Percentiles rank a stretch among this genome's conserved stretches.
phyloP scores from a whole-genome alignment of 495 filamentous ascomycete genomes.

The Letharia columbiana region DNA sequence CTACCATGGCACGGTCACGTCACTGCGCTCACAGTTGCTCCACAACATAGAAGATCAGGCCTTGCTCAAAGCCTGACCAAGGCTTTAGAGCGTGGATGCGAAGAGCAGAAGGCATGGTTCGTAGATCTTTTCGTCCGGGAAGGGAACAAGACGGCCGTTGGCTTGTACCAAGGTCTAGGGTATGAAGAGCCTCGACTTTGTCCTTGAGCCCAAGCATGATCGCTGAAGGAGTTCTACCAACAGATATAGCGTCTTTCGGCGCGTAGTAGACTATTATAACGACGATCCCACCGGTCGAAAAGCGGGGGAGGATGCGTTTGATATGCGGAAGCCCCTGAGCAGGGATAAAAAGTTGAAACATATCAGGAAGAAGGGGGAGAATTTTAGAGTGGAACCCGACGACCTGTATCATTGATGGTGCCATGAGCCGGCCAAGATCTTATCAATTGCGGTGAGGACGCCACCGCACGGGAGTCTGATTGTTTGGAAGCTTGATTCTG shows the following conservation, averaged over 20 bases:
- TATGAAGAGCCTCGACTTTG: constrained; percentile 34
- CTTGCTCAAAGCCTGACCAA: constrained; percentile 72
- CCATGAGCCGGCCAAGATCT: background rate
- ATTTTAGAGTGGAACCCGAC: constrained; percentile 67
- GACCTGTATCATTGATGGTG: constrained; percentile 56
- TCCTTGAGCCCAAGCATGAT: background rate
- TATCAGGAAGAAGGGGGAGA: constrained; percentile 74
- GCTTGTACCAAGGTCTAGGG: constrained; percentile 84
- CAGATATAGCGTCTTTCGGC: constrained; percentile 70
- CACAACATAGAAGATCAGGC: constrained; percentile 73
- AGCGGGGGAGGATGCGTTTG: constrained; percentile 74
- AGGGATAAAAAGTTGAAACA: constrained; percentile 71
- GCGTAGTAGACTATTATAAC: constrained; percentile 85
- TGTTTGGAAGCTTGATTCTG: background rate
- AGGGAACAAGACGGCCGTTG: constrained; percentile 77
- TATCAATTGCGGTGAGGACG: no score
- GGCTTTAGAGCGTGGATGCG: constrained; percentile 68
- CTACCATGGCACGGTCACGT: constrained; percentile 98
- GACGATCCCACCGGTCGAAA: constrained; percentile 57
- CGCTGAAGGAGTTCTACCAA: background rate
- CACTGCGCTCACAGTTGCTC: constrained; percentile 88
- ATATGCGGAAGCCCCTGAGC: constrained; percentile 90
- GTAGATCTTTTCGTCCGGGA: constrained; percentile 89
- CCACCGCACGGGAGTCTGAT: background rate
- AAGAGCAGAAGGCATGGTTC: constrained; percentile 81